phyloP scores from a whole-genome alignment of 2,329 filamentous ascomycete species.

The Penicillium sp. region DNA sequence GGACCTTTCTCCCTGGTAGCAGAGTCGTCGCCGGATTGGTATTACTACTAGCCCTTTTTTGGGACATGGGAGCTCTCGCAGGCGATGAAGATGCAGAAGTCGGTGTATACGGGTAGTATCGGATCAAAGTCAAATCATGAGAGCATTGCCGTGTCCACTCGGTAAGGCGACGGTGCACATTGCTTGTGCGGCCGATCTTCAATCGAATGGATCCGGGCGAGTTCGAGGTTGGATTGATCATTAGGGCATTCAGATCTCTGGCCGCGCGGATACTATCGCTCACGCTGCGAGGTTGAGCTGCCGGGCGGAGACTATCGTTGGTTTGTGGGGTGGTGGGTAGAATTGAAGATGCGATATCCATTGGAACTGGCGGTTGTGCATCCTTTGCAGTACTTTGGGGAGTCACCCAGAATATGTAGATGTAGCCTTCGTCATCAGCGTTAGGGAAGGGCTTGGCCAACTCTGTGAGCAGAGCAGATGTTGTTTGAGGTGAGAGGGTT shows the following conservation, averaged over 20 bases:
- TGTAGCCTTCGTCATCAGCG: constrained; percentile 82
- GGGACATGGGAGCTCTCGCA: constrained; percentile 9
- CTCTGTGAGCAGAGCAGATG: constrained; percentile 74
- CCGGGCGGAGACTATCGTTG: constrained; percentile 24
- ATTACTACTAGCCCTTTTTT: not conserved
- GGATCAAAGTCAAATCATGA: constrained; percentile 81
- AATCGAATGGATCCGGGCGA: constrained; percentile 64
- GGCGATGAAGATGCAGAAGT: constrained; percentile 29
- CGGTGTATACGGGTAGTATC: constrained; percentile 80
- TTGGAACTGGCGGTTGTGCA: constrained; percentile 55
- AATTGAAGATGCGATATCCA: constrained; percentile 63
- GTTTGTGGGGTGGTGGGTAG: constrained; percentile 52
- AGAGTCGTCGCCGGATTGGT: constrained; percentile 1
- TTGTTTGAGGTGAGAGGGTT: constrained; percentile 66
- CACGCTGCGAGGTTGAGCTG: constrained; percentile 34
- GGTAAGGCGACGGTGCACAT: constrained; percentile 87
- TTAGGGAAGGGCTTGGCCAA: constrained; percentile 74
- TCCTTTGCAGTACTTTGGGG: constrained; percentile 56
- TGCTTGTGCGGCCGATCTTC: constrained; percentile 70
- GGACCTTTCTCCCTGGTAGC: constrained; percentile 66
- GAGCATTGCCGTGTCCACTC: constrained; percentile 95
- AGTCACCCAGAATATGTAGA: constrained; percentile 98
- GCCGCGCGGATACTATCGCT: constrained; percentile 46
- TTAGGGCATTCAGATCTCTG: constrained; percentile 38
- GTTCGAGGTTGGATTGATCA: constrained; percentile 33